Percentiles rank a stretch among this genome's conserved stretches.
Evolutionary conservation across 2,329 filamentous ascomycete species (phyloP).

Genomic region (Emericellopsis cladophorae): DNA sequence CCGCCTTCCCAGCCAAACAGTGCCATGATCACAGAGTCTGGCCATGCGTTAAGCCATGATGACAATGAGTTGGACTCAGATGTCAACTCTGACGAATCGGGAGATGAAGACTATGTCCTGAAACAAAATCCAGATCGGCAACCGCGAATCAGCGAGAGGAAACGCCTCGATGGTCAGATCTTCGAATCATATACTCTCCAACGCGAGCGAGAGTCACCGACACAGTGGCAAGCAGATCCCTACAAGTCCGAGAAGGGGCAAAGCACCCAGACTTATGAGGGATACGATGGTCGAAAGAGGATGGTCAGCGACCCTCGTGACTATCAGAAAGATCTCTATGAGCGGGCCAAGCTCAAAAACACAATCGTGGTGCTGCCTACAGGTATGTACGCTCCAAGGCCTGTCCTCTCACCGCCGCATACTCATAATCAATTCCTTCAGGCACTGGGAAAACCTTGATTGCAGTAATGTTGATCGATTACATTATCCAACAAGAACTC

Average conservation of each 20-base stretch:
- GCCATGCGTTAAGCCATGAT: too few relatives aligned
- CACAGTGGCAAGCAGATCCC: conserved; percentile 8
- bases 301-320: conserved; percentile 73
- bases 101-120: conserved; percentile 14
- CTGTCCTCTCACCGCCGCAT: conserved; percentile 1
- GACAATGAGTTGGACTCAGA: neutral
- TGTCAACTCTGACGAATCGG: conserved; percentile 5
- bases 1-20: too few relatives aligned
- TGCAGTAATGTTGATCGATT: conserved; percentile 69
- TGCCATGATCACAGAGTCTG: too few relatives aligned
- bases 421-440: conserved; percentile 12
- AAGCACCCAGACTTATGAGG: too few relatives aligned
- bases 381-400: conserved; percentile 42
- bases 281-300: conserved; percentile 10
- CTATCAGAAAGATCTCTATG: conserved; percentile 87
- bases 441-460: conserved; percentile 96
- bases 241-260: conserved; percentile 6
- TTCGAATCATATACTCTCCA: conserved; percentile 30
- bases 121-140: conserved; percentile 16
- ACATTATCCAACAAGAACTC: conserved; percentile 67
- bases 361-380: conserved; percentile 90
- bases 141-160: conserved; percentile 29
- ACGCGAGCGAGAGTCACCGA: conserved; percentile 22
- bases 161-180: conserved; percentile 33
- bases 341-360: conserved; percentile 73